Percentiles rank a stretch among this genome's conserved stretches.
Evolutionary conservation across 257 asterid genomes (phyloP).

Genomic region (Jaltomata sinuosa): DNA sequence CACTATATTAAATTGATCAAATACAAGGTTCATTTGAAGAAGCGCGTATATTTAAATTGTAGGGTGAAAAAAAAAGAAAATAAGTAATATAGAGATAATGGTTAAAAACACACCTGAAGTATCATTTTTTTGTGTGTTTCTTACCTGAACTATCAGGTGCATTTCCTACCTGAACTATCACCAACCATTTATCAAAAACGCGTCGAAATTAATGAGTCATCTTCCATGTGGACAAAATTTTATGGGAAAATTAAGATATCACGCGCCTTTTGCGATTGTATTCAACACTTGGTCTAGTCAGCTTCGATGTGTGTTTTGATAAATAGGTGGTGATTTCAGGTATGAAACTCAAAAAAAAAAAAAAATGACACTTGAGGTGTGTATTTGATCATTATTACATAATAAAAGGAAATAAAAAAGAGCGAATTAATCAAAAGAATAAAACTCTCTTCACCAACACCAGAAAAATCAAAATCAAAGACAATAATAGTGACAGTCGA

Average conservation of each 20-base stretch:
- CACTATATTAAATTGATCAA: conserved; percentile 24
- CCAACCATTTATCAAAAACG: not conserved
- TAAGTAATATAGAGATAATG: not conserved
- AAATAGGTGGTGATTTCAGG: too few relatives aligned
- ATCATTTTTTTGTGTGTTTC: not conserved
- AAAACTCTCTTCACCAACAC: not conserved
- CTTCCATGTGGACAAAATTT: too few relatives aligned
- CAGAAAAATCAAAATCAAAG: not conserved
- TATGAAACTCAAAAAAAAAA: too few relatives aligned
- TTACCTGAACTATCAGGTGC: not conserved
- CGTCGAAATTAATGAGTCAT: not conserved
- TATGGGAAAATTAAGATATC: too few relatives aligned
- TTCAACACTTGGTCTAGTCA: too few relatives aligned
- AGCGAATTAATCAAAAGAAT: not conserved
- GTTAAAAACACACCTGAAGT: not conserved
- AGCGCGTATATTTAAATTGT: not conserved
- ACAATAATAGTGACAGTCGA: not conserved
- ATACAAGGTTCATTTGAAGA: not conserved
- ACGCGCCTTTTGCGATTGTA: too few relatives aligned
- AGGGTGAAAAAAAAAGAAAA: not conserved
- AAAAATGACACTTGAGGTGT: not conserved
- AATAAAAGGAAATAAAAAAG: not conserved
- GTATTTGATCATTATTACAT: not conserved
- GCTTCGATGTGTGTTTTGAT: too few relatives aligned
- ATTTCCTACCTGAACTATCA: not conserved